These are phyloP conservation scores for Microstegium vimineum DNA, from an alignment of 176 grass and related monocot genomes.

Conservation along the genomic window DNA sequence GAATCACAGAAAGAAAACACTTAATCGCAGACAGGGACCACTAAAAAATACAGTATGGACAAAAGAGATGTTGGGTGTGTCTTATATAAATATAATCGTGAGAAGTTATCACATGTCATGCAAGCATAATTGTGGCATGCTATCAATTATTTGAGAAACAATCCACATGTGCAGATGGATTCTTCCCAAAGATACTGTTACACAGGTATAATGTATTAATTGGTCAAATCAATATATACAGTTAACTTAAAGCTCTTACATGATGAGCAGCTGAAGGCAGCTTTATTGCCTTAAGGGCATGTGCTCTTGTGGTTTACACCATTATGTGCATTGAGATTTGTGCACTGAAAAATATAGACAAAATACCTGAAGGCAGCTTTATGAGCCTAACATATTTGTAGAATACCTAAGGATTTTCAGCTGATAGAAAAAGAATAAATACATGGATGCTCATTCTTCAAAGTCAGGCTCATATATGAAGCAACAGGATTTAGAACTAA, in stretches of 20 bases:
- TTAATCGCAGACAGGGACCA: neutral
- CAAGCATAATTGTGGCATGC: neutral
- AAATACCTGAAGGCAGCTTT: too few species aligned
- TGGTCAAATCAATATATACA: neutral
- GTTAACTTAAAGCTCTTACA: slow-evolving; percentile 5
- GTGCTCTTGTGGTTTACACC: neutral
- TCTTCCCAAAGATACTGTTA: neutral
- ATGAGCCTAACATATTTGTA: neutral
- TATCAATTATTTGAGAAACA: neutral
- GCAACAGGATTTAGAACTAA: neutral
- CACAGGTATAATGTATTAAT: neutral
- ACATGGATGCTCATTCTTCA: neutral
- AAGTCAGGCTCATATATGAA: neutral
- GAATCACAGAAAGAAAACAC: neutral
- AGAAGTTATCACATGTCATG: neutral
- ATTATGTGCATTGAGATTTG: neutral
- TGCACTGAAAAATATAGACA: neutral
- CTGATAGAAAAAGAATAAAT: neutral
- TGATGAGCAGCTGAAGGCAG: neutral
- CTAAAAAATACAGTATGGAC: neutral
- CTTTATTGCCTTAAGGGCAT: neutral
- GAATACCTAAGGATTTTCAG: neutral
- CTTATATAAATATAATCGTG: neutral
- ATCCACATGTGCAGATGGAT: neutral
- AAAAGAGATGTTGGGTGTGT: neutral